Evolutionary conservation across 495 filamentous ascomycete genomes (phyloP), one percentile per base, ranked within the genome.

Genomic region (Aspergillus diversus): DNA sequence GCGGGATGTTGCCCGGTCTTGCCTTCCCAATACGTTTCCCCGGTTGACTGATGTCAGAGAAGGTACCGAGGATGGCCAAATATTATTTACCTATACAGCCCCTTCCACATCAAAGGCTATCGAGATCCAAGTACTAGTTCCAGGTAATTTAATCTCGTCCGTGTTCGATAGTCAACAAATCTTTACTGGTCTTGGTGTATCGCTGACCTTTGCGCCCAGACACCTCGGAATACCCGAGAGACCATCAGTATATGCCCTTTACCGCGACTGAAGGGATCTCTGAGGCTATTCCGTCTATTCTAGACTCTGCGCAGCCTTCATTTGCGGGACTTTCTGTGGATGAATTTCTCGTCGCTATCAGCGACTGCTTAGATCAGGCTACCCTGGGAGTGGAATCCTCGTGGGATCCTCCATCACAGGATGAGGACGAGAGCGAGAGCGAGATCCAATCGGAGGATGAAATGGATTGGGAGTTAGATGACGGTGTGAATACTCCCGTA

Each of bases 31-130:
- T 16, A 62, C 51, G 8, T 75, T 79, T 57, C 46, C 69, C 37
- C 72, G 79, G 64, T 68, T 89, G 52, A 70, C 65, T 52, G 64
- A 77, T 35, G 72, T 92, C 42, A 76, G 75, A 53, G 67, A 75
- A 21, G 87, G 88, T 11, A 84, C 86, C 7, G 85, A 84, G 42
- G 84, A 90, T 71, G 87, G 87, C 33, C 83, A 84, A 35, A 80
- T 92, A 63, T 80, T 75, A 4, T 89, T 91, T 64, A 72, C 69
- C 0, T 87, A 82, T 58, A 70, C 64, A 2, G 55, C 69, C 15
- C 71, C 76, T 32, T 55, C 34, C 9, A 53, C 63, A 31, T 57
- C 66, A 4, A 55, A 64, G 9, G 33, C 52, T 1, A 71, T 89
- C 42, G 73, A 83, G 34, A 77, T 90, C 33, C 81, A 81, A 21